Evolutionary conservation across 306 rosid species (phyloP).

Genomic region (Phaseolus lunatus): DNA sequence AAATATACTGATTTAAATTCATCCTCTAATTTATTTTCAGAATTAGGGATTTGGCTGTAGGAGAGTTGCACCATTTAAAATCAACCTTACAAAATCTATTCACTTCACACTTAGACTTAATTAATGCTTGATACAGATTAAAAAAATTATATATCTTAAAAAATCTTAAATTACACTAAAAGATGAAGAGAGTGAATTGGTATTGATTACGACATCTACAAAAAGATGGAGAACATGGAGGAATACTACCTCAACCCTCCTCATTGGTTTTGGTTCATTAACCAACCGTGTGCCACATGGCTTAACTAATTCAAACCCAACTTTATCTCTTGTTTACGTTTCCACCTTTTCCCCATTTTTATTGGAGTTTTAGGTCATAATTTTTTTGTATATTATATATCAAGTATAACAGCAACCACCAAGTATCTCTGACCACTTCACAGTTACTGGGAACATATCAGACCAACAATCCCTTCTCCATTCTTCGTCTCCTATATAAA

Average conservation of each 20-base stretch:
- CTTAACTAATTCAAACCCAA: neutral
- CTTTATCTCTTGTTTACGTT: neutral
- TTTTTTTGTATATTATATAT: neutral
- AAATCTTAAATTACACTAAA: too few relatives aligned
- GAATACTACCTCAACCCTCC: neutral
- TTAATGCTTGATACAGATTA: too few relatives aligned
- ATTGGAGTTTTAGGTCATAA: neutral
- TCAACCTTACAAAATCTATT: too few relatives aligned
- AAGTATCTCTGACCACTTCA: constrained; percentile 1
- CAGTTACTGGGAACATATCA: constrained; percentile 19
- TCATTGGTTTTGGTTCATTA: neutral
- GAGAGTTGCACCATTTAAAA: too few relatives aligned
- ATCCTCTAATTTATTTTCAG: too few relatives aligned
- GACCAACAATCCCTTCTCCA: neutral
- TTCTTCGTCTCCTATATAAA: constrained; percentile 3
- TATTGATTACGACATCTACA: too few relatives aligned
- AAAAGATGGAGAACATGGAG: neutral
- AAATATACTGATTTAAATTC: too few relatives aligned
- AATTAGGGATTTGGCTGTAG: too few relatives aligned
- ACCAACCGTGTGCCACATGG: neutral
- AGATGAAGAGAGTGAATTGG: too few relatives aligned
- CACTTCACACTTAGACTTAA: too few relatives aligned
- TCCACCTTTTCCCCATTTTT: neutral
- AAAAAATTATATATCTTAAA: too few relatives aligned
- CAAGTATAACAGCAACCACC: neutral